These are phyloP conservation scores for Zalaria sp. DNA, from an alignment of 2,329 filamentous ascomycete species.

Conservation along the genomic window DNA sequence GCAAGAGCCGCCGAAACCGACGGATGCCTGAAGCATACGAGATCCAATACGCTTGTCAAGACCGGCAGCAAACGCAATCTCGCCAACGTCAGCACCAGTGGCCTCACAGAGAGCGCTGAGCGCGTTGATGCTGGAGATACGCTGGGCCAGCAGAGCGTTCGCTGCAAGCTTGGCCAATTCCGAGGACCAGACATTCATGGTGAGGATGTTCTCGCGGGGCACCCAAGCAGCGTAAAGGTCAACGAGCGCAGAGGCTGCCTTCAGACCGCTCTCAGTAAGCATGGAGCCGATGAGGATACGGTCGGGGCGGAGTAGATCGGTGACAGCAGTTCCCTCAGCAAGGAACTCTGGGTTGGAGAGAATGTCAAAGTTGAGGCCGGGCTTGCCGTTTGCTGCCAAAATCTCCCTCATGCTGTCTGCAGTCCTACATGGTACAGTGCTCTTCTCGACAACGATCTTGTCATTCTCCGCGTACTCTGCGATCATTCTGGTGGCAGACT, in stretches of 20 bases:
- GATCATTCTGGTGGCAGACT: constrained; percentile 54
- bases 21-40: constrained; percentile 58
- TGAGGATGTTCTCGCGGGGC: constrained; percentile 50
- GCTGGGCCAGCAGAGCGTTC: constrained; percentile 68
- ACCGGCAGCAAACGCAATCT: constrained; percentile 54
- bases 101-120: constrained; percentile 68
- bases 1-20: constrained; percentile 69
- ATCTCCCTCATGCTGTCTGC: constrained; percentile 56
- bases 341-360: constrained; percentile 74
- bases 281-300: constrained; percentile 62
- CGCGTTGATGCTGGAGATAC: constrained; percentile 69
- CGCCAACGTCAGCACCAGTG: constrained; percentile 61
- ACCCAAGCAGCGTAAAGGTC: constrained; percentile 61
- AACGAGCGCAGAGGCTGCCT: constrained; percentile 49
- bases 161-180: constrained; percentile 68
- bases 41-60: constrained; percentile 55
- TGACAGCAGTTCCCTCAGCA: constrained; percentile 61
- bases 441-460: constrained; percentile 69
- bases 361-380: constrained; percentile 53
- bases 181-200: constrained; percentile 62
- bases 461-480: constrained; percentile 51
- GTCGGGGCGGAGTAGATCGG: constrained; percentile 56
- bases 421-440: constrained; percentile 64
- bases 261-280: constrained; percentile 43
- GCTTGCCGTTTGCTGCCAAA: constrained; percentile 27